Evolutionary conservation across 2,329 filamentous ascomycete genomes (phyloP), one percentile per base, ranked within the genome.

Genomic region (Ascomycota sp.): DNA sequence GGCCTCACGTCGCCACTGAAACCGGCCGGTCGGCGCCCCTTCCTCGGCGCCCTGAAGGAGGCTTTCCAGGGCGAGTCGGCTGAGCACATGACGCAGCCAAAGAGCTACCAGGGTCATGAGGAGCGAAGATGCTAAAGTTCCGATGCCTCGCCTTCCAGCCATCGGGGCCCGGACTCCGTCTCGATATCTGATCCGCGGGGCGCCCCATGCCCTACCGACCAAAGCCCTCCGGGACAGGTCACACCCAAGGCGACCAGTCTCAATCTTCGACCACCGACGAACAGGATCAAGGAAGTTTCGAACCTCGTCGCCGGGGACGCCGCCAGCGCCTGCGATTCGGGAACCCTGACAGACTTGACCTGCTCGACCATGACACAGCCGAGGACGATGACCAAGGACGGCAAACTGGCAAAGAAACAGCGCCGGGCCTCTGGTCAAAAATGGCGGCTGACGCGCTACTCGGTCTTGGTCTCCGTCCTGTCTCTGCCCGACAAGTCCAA

Each of bases 391-490:
- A 64, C 61, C 6, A 57, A 56, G 38, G 60, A 55, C 20, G 56
- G 54, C 12, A 55, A 50, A 33, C 38, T 54, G 36, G 63, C 55
- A 36, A 41, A 38, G 30, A 30, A 36, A 10, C 39, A 46, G 43
- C 63, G 40, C 49, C 57, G 59, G 40, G 63, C 56, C 36, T 52
- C 63, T 2, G 63, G 59, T 26, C 56, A 81, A 22, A 81, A 77
- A 48, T 69, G 81, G 37, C 71, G 78, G 35, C 63, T 93, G 24
- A 93, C 85, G 4, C 92, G 80, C 34, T 85, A 95, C 51, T 83
- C 83, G 11, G 89, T 98, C 50, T 62, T 98, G 17, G 81, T 98
- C 24, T 95, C 89, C 1, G 82, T 93, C 3, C 60, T 98, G 7
- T 95, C 85, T 0, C 55, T 81, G 34, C 72, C 75, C 0, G 62